Percentiles rank a stretch among this genome's conserved stretches.
These are phyloP conservation scores for Yamadazyma philogaea DNA, from an alignment of 805 yeast species.

Conservation along the genomic window DNA sequence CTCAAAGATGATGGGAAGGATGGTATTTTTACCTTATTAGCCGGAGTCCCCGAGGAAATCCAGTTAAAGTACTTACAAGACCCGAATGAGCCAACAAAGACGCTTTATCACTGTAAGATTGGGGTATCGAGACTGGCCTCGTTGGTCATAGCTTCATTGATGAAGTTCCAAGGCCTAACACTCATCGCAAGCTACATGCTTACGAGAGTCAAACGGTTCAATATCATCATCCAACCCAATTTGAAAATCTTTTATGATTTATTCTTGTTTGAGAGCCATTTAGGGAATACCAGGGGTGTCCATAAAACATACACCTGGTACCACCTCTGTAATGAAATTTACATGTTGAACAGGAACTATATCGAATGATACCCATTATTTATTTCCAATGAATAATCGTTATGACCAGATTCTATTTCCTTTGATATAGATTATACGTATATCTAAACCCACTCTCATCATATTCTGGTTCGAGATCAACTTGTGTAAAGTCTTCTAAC, in stretches of 20 bases:
- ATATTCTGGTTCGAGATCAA: conserved; percentile 19
- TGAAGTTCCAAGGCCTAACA: conserved; percentile 29
- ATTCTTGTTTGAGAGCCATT: conserved; percentile 25
- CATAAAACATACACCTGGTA: conserved; percentile 26
- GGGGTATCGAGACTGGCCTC: conserved; percentile 45
- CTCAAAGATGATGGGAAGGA: conserved; percentile 40
- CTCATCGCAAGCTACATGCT: conserved; percentile 35
- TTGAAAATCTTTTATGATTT: conserved; percentile 37
- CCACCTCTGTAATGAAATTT: conserved; percentile 27
- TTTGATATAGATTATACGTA: conserved; percentile 11
- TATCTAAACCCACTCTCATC: conserved; percentile 13
- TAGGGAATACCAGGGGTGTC: conserved; percentile 15
- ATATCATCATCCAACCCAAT: conserved; percentile 43
- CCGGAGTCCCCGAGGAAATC: conserved; percentile 27
- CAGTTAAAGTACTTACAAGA: conserved; percentile 26
- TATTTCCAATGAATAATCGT: conserved; percentile 1
- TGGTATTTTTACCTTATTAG: conserved; percentile 26
- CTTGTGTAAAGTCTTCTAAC: conserved; percentile 39
- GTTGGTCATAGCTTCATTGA: conserved; percentile 36
- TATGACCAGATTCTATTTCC: background rate
- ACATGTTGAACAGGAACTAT: conserved; percentile 27
- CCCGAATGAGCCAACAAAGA: conserved; percentile 15
- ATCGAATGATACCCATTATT: conserved; percentile 11
- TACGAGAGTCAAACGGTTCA: conserved; percentile 37
- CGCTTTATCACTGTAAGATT: conserved; percentile 38